phyloP scores from a whole-genome alignment of 2,329 filamentous ascomycete species.

The Cercospora brassicicola region DNA sequence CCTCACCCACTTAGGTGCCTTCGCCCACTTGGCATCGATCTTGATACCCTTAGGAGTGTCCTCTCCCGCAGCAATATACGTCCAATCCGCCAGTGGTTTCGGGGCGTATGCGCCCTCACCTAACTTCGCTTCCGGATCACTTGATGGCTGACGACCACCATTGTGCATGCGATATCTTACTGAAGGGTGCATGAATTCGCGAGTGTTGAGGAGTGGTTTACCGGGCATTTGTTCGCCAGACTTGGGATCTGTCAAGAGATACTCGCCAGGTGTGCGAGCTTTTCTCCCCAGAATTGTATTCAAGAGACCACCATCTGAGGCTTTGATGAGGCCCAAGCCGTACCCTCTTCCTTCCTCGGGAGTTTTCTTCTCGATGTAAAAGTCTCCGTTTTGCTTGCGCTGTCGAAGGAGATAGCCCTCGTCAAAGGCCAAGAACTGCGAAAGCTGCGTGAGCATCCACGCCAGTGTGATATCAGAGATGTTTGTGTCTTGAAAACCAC shows the following conservation, averaged over 20 bases:
- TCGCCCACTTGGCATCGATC: slow-evolving; percentile 13
- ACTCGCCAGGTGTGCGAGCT: slow-evolving; percentile 48
- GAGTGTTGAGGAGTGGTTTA: slow-evolving; percentile 44
- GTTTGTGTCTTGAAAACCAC: slow-evolving; percentile 43
- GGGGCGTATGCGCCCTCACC: slow-evolving; percentile 17
- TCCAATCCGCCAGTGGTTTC: slow-evolving; percentile 16
- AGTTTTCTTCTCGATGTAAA: slow-evolving; percentile 43
- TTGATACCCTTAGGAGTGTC: slow-evolving; percentile 5
- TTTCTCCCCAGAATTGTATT: slow-evolving; percentile 46
- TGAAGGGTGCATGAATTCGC: slow-evolving; percentile 53
- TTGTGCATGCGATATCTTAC: slow-evolving; percentile 46
- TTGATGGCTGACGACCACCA: slow-evolving; percentile 43
- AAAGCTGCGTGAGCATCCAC: slow-evolving; percentile 56
- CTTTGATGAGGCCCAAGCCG: slow-evolving; percentile 48
- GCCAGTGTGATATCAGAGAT: slow-evolving; percentile 53
- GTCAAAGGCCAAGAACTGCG: slow-evolving; percentile 46
- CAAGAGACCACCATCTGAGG: slow-evolving; percentile 43
- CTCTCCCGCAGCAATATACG: slow-evolving; percentile 13
- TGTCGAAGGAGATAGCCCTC: slow-evolving; percentile 46
- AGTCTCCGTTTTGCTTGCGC: slow-evolving; percentile 44
- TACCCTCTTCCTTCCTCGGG: slow-evolving; percentile 38
- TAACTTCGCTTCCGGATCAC: slow-evolving; percentile 5
- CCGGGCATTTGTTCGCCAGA: slow-evolving; percentile 41
- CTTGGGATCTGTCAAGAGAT: slow-evolving; percentile 45
- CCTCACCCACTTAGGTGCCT: slow-evolving; percentile 19